Percentiles rank a stretch among this genome's conserved stretches.
Conservation (phyloP, 2,329 filamentous ascomycete species). For the Colletotrichum filicis region DNA sequence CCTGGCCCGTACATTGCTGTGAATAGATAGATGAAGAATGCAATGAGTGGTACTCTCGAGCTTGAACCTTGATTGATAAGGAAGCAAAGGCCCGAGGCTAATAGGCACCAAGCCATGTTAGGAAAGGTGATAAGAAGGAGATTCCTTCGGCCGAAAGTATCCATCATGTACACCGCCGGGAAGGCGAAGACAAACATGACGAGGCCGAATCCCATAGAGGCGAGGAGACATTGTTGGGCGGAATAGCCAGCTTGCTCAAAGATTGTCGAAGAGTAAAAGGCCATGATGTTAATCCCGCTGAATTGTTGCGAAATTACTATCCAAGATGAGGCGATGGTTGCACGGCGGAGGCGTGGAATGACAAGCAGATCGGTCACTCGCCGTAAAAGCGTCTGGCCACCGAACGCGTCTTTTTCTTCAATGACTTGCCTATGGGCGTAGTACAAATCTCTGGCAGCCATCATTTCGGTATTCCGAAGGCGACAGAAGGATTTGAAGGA, state of each 20-base stretch:
- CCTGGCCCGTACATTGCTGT: constrained; percentile 61
- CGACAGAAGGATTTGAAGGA: constrained; percentile 67
- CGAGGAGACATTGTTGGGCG: constrained; percentile 55
- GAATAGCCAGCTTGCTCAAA: constrained; percentile 58
- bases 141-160: constrained; percentile 65
- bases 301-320: constrained; percentile 47
- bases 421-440: constrained; percentile 53
- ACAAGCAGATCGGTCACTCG: constrained; percentile 59
- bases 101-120: constrained; percentile 53
- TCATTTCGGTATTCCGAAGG: constrained; percentile 64
- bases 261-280: constrained; percentile 62
- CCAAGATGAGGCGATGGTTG: constrained; percentile 46
- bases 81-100: constrained; percentile 60
- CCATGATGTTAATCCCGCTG: constrained; percentile 54
- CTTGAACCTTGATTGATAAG: constrained; percentile 52
- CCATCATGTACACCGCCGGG: constrained; percentile 69
- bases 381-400: constrained; percentile 50
- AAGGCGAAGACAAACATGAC: constrained; percentile 69
- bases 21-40: constrained; percentile 67
- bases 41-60: constrained; percentile 60
- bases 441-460: constrained; percentile 70
- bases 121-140: constrained; percentile 57
- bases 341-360: constrained; percentile 57
- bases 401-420: constrained; percentile 51
- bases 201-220: constrained; percentile 67